Base-by-base conservation (phyloP, 1,284 basidiomycete species). In the Cutaneotrichosporon sp. region DNA sequence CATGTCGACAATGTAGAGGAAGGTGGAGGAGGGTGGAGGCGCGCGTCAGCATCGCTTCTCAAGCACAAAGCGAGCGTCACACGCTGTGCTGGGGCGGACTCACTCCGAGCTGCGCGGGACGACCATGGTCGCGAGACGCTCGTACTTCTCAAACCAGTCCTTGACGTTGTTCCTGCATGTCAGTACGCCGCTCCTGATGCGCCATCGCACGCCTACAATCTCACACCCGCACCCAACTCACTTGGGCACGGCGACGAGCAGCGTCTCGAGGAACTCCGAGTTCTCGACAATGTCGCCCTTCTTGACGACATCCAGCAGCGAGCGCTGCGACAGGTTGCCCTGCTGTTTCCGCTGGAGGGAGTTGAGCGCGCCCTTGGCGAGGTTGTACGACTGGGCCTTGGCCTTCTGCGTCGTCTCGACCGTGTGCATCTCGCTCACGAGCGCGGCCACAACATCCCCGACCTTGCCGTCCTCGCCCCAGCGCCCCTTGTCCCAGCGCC, bases 321-420 rank as follows among this genome's bases (percentile, higher is more conserved):
- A 91, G 57, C 90, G 85, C 46, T 93, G 88, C 36, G 94, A 94
- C 29, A 99, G 86, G 76, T 98, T 98, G 3, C 97, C 97, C 24
- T 93, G 87, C 83, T 92, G 91, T 85, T 94, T 97, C 67, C 95
- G 87, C 77, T 97, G 92, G 83, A 98, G 87, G 74, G 92, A 89
- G n/a, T 88, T 87, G 62, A 99, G 82, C 50, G 91, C 89, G 0
- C 95, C 93, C 80, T 99, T 99, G 57, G 94, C 91, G 22, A 95
- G 82, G 74, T 95, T 95, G 81, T 99, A 99, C 72, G 87, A 89
- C 72, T 89, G 90, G 34, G 95, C 81, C 80, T 97, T 97, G 62
- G 87, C 84, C 83, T 91, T 95, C 86, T 93, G 89, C 42, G 89
- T 87, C 73, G 88, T 89, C 78, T 95, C 92, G 67, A 95, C 92